These are phyloP conservation scores for Nothopassalora personata DNA, from an alignment of 2,329 filamentous ascomycete genomes.

Conservation along the genomic window DNA sequence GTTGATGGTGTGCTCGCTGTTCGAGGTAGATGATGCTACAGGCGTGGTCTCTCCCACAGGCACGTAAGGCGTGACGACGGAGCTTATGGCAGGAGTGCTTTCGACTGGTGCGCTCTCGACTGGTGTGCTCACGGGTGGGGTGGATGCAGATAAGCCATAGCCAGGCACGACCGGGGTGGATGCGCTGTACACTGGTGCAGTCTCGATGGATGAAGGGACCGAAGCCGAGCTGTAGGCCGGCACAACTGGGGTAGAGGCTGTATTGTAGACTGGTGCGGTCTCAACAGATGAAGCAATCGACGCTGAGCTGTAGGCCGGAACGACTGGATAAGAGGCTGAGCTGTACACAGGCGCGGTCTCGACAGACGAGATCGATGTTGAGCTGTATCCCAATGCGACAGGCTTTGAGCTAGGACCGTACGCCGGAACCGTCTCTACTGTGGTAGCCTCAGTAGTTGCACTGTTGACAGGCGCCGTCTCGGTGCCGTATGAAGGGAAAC, in stretches of 20 bases:
- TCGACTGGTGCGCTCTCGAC: constrained; percentile 1
- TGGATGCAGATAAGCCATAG: neutral
- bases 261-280: neutral
- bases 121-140: neutral
- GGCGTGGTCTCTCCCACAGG: constrained; percentile 1
- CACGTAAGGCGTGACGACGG: neutral
- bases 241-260: neutral
- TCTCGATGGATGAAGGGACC: neutral
- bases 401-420: neutral
- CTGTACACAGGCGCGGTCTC: constrained; percentile 1
- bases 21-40: neutral
- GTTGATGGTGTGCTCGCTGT: neutral
- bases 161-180: neutral
- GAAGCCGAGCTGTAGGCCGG: neutral
- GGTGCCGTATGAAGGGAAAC: neutral
- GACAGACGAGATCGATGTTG: neutral
- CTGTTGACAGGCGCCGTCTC: neutral
- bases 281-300: neutral
- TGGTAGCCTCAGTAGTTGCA: neutral
- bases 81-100: constrained; percentile 2
- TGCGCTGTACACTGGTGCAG: neutral
- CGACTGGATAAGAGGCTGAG: neutral
- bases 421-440: neutral
- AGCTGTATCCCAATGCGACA: neutral
- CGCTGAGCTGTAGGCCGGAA: neutral